phyloP scores from a whole-genome alignment of 2,329 filamentous ascomycete species.

The Cercospora sp. region DNA sequence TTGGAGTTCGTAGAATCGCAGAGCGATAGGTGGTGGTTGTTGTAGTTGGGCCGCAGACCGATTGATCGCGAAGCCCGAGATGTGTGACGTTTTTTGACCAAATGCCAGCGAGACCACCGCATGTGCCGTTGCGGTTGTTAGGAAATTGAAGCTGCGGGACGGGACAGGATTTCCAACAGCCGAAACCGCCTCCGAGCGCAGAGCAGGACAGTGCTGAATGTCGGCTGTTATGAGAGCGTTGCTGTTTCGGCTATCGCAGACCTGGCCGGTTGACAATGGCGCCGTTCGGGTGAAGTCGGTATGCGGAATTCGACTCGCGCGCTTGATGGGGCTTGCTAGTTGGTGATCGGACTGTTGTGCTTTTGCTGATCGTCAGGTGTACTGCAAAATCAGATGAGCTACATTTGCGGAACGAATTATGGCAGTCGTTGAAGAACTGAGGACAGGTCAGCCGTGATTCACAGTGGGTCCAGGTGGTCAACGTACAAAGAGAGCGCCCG shows the following conservation, averaged over 20 bases:
- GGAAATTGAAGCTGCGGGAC: no score
- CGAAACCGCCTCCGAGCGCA: not conserved
- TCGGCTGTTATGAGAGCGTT: not conserved
- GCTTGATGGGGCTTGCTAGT: not conserved
- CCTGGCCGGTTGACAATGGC: not conserved
- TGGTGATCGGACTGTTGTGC: not conserved
- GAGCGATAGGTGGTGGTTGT: not conserved
- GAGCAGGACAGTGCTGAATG: not conserved
- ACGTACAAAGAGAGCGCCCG: not conserved
- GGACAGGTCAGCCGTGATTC: not conserved
- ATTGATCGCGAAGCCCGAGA: no score
- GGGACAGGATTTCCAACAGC: no score
- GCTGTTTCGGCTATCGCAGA: not conserved
- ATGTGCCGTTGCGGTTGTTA: no score
- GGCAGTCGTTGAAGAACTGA: not conserved
- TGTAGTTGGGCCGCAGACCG: no score
- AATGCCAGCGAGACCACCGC: no score
- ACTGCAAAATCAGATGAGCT: not conserved
- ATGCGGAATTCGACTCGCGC: not conserved
- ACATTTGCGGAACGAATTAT: not conserved
- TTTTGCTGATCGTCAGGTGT: not conserved
- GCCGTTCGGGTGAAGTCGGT: not conserved
- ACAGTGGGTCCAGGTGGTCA: not conserved
- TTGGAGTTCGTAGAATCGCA: not conserved
- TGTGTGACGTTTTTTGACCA: no score